Conservation (phyloP, 345 rosid species). For the Psidium guajava region DNA sequence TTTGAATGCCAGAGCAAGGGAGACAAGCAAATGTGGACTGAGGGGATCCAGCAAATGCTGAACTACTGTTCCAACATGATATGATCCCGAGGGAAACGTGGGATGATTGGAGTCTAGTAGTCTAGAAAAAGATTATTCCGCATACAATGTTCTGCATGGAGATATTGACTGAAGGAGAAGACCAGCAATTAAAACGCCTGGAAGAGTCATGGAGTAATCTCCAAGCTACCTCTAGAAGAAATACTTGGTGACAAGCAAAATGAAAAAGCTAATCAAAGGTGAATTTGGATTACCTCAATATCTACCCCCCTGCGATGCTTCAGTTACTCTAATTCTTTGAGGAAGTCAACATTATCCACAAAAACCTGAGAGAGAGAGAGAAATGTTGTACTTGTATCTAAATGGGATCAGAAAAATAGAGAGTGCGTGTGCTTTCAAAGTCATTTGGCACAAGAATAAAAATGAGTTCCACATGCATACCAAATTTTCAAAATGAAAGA, state of each 20-base stretch:
- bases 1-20: conserved; percentile 60
- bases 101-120: conserved; percentile 9
- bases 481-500: not conserved
- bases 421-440: not conserved
- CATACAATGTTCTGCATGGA: not conserved
- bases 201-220: not conserved
- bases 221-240: not conserved
- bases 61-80: conserved; percentile 25
- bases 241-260: not conserved
- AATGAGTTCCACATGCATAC: not conserved
- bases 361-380: conserved; percentile 39
- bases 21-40: conserved; percentile 70
- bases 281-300: not conserved
- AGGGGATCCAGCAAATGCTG: conserved; percentile 64
- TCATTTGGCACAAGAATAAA: not conserved
- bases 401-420: conserved; percentile 2
- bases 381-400: not conserved
- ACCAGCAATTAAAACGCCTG: not conserved
- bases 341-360: conserved; percentile 78
- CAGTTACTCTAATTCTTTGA: conserved; percentile 70
- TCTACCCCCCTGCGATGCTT: not conserved
- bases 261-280: not conserved
- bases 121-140: not conserved
- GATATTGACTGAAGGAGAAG: not conserved
- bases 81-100: conserved; percentile 1